A percentile compares a stretch with the other conserved stretches of the same genome.
phyloP scores from a whole-genome alignment of 2,329 filamentous ascomycete species.

The Aspergillus tanneri region DNA sequence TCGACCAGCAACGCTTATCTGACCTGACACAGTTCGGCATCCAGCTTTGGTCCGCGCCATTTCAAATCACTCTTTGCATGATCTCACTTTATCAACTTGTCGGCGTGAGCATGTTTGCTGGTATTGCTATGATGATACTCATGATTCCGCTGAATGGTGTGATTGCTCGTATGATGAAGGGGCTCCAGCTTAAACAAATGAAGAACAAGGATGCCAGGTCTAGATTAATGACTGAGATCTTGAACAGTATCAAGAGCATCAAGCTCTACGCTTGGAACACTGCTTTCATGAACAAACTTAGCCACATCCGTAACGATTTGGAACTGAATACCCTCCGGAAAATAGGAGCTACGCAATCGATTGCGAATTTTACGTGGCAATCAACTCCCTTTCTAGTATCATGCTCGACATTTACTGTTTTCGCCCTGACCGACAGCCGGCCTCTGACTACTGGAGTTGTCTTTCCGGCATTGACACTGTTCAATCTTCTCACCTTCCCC shows the following conservation, averaged over 20 bases:
- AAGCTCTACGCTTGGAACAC: slow-evolving; percentile 98
- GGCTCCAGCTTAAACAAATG: slow-evolving; percentile 93
- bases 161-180: slow-evolving; percentile 91
- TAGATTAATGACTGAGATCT: slow-evolving; percentile 90
- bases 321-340: slow-evolving; percentile 94
- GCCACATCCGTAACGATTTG: slow-evolving; percentile 90
- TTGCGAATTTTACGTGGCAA: slow-evolving; percentile 97
- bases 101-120: slow-evolving; percentile 91
- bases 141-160: slow-evolving; percentile 97
- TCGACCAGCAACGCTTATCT: slow-evolving; percentile 91
- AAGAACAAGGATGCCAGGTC: slow-evolving; percentile 97
- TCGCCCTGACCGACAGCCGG: slow-evolving; percentile 76
- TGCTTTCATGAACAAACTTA: slow-evolving; percentile 96
- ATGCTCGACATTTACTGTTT: slow-evolving; percentile 92
- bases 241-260: slow-evolving; percentile 99
- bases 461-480: slow-evolving; percentile 87
- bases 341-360: slow-evolving; percentile 89
- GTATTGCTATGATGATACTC: slow-evolving; percentile 89
- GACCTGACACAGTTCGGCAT: slow-evolving; percentile 94
- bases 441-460: slow-evolving; percentile 92
- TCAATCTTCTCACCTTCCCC: slow-evolving; percentile 95
- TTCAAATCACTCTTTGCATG: slow-evolving; percentile 96
- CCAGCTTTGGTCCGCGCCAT: slow-evolving; percentile 93
- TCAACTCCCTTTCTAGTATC: slow-evolving; percentile 97
- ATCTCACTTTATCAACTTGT: slow-evolving; percentile 92